Conservation (phyloP, 495 filamentous ascomycete genomes). For the Evansstolkia leycettana region DNA sequence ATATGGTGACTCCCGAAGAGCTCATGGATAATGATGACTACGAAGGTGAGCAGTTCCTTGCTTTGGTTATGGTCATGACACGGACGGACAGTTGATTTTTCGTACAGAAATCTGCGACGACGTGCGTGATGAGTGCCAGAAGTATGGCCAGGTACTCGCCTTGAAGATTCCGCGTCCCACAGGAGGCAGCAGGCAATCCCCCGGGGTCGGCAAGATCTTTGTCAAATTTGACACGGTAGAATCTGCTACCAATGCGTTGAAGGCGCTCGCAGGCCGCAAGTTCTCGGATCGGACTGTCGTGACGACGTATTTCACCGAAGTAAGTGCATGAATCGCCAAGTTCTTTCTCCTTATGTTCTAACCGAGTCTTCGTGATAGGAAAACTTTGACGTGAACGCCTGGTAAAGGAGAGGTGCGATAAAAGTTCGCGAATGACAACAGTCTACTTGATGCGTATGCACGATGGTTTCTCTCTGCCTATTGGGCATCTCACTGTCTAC, state of each 20-base stretch:
- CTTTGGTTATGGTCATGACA: background rate
- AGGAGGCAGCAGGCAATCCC: conserved; percentile 64
- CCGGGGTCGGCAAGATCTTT: conserved; percentile 95
- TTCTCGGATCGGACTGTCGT: conserved; percentile 95
- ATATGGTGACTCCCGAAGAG: conserved; percentile 97
- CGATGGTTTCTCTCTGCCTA: too few relatives aligned
- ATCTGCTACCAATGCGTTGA: conserved; percentile 70
- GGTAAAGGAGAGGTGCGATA: too few relatives aligned
- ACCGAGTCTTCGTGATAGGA: conserved; percentile 37
- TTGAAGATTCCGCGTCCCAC: conserved; percentile 85
- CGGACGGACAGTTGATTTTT: background rate
- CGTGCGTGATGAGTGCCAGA: conserved; percentile 79
- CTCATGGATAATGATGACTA: conserved; percentile 89
- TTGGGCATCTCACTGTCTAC: background rate
- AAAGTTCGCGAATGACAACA: too few relatives aligned
- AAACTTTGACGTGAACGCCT: conserved; percentile 67
- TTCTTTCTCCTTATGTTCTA: conserved; percentile 5
- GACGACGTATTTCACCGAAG: conserved; percentile 88
- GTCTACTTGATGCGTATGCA: too few relatives aligned
- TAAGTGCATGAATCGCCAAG: conserved; percentile 19
- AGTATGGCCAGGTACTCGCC: conserved; percentile 72
- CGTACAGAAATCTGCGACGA: conserved; percentile 85
- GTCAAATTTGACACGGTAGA: conserved; percentile 79
- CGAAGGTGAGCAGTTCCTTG: conserved; percentile 48
- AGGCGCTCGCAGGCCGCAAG: conserved; percentile 80